Conservation (phyloP, 176 grass and related monocot species). For the Musa beccarii region DNA sequence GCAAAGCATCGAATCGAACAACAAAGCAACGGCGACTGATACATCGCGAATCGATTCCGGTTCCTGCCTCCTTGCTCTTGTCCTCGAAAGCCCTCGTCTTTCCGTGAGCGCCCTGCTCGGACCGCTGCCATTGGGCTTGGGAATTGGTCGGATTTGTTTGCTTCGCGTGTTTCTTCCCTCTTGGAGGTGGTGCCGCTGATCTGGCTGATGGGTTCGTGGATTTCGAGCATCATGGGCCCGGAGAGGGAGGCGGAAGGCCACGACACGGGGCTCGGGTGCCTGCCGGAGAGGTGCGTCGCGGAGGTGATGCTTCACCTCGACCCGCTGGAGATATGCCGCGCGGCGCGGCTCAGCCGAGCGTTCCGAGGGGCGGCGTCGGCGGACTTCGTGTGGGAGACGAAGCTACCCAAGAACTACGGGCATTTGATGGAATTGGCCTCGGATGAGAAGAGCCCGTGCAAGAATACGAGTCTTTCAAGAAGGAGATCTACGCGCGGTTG, state of each 20-base stretch:
- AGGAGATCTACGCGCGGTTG: slow-evolving; percentile 11
- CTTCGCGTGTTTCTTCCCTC: no score
- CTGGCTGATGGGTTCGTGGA: background rate
- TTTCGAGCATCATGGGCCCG: background rate
- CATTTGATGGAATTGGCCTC: background rate
- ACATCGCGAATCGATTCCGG: background rate
- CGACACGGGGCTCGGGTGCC: background rate
- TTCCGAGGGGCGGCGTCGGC: background rate
- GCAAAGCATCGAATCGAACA: background rate
- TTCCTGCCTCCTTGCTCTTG: background rate
- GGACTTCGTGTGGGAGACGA: background rate
- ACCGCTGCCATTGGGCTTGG: no score
- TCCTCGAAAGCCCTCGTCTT: background rate
- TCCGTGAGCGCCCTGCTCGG: background rate
- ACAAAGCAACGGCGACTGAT: background rate
- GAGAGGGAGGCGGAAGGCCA: background rate
- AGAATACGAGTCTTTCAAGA: background rate
- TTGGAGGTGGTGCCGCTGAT: no score
- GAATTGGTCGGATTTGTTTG: no score
- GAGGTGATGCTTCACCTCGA: slow-evolving; percentile 2
- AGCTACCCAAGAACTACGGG: background rate
- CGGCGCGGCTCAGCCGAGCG: background rate
- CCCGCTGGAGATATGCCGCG: slow-evolving; percentile 1
- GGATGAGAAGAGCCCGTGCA: background rate
- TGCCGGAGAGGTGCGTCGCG: slow-evolving; percentile 7